Percentiles rank a stretch among this genome's conserved stretches.
Conservation (phyloP, 768 basidiomycete species). For the Boletus eberwhitei region DNA sequence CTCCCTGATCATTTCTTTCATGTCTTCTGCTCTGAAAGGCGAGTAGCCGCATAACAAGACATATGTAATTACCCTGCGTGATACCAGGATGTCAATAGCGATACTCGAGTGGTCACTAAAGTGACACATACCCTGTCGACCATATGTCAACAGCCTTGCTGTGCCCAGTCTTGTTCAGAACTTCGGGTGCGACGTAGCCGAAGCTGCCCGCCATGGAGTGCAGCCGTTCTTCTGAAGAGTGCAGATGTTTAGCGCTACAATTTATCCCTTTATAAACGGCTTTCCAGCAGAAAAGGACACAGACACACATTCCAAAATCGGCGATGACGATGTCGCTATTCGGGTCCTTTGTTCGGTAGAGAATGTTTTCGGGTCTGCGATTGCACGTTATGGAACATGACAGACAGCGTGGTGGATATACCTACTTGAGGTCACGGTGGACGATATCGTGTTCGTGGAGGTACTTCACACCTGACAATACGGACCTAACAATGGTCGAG, state of each 20-base stretch:
- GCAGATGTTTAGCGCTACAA: slow-evolving; percentile 75
- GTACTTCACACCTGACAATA: slow-evolving; percentile 83
- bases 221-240: slow-evolving; percentile 66
- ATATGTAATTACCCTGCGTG: slow-evolving; percentile 83
- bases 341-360: slow-evolving; percentile 75
- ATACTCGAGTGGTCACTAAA: not conserved
- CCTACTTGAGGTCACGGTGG: slow-evolving; percentile 90
- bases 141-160: slow-evolving; percentile 93
- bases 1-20: slow-evolving; percentile 71
- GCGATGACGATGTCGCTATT: slow-evolving; percentile 91
- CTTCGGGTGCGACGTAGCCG: slow-evolving; percentile 91
- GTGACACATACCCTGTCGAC: slow-evolving; percentile 74
- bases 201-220: slow-evolving; percentile 75
- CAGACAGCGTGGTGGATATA: slow-evolving; percentile 12
- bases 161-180: slow-evolving; percentile 77
- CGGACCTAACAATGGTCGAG: slow-evolving; percentile 47
- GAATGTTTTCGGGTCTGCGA: slow-evolving; percentile 88
- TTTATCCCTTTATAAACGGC: not conserved
- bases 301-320: slow-evolving; percentile 90
- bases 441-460: slow-evolving; percentile 92
- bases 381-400: not conserved
- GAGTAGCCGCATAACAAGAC: slow-evolving; percentile 94
- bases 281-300: not conserved
- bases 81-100: not conserved
- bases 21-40: slow-evolving; percentile 86